Conservation (phyloP, 2,329 filamentous ascomycete genomes). For the Epicoccum sorghinum region DNA sequence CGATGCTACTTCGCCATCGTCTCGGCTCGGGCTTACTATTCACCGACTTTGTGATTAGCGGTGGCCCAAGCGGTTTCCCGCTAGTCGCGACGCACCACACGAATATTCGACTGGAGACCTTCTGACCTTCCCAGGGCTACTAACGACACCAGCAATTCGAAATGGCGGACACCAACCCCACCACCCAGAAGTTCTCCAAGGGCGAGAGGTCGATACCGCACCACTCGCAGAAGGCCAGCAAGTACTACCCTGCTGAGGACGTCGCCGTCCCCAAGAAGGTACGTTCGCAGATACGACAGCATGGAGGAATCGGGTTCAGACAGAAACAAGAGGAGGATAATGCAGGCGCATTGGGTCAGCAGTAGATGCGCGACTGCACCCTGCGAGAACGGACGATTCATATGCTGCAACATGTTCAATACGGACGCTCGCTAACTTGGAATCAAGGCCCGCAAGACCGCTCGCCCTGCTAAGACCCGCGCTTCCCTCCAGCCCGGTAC, state of each 20-base stretch:
- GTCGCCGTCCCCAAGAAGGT: constrained; percentile 91
- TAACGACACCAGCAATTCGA: constrained; percentile 57
- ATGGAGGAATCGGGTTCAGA: constrained; percentile 6
- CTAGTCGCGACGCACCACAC: no score
- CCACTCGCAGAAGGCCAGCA: constrained; percentile 89
- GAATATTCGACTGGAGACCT: no score
- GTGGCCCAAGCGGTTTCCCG: no score
- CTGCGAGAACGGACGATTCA: constrained; percentile 8
- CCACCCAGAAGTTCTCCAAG: constrained; percentile 96
- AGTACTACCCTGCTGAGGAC: constrained; percentile 98
- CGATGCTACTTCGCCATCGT: no score
- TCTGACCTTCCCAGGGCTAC: constrained; percentile 23
- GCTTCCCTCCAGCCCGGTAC: constrained; percentile 90
- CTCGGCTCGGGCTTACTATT: no score
- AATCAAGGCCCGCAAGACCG: constrained; percentile 86
- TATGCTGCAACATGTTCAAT: constrained; percentile 6
- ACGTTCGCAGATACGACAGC: constrained; percentile 57
- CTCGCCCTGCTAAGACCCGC: constrained; percentile 86
- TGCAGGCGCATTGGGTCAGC: constrained; percentile 9
- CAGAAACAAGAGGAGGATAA: constrained; percentile 22
- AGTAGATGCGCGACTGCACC: constrained; percentile 9
- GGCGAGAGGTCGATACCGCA: constrained; percentile 90
- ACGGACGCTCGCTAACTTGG: constrained; percentile 35
- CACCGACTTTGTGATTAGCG: no score
- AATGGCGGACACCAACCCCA: constrained; percentile 65